Evolutionary conservation across 2,329 filamentous ascomycete genomes (phyloP), one percentile per base, ranked within the genome.

Genomic region (Fusarium pseudocircinatum): DNA sequence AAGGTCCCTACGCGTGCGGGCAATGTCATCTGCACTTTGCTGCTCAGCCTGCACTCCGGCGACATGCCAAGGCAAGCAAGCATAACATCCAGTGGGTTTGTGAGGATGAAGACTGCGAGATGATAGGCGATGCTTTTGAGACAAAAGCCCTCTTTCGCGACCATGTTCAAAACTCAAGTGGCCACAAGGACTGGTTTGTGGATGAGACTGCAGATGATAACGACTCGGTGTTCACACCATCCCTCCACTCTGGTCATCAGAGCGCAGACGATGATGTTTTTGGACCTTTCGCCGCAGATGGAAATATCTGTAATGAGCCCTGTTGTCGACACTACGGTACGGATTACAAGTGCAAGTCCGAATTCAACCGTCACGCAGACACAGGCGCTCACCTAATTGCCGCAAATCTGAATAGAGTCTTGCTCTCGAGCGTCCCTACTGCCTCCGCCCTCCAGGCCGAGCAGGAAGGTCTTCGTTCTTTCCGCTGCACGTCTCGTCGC

Each of bases 21-120:
- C 62, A 78, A 16, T 80, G 78, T 14, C 22, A 39, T 8, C 40
- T 57, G 11, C 58, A 28, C 9, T 80, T 80, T 57, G 77, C 76
- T 4, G 76, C 77, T 4, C 60, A 57, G 4, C 54, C 78, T 1
- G 74, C 78, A 0, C 60, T 80, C 2, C 59, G 68, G 4, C 40
- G 78, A 7, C 78, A 80, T 12, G 62, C 54, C 0, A 43, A 40
- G 1, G 58, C 22, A 2, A 79, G 69, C 18, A n/a, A 39, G 0
- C 77, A 78, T 14, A 16, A 40, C 0, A 57, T 43, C 3, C 26
- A 67, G 16, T 78, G 71, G 75, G 14, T 36, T 2, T 78, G 69
- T 16, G 20, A 18, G 1, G 62, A 63, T 3, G 26, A 46, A 2
- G 63, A 58, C 3, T 77, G 74, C 24, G 68, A 60, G 12, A 40